Base-by-base conservation (phyloP, 2,329 filamentous ascomycete genomes). In the Colletotrichum sp. region DNA sequence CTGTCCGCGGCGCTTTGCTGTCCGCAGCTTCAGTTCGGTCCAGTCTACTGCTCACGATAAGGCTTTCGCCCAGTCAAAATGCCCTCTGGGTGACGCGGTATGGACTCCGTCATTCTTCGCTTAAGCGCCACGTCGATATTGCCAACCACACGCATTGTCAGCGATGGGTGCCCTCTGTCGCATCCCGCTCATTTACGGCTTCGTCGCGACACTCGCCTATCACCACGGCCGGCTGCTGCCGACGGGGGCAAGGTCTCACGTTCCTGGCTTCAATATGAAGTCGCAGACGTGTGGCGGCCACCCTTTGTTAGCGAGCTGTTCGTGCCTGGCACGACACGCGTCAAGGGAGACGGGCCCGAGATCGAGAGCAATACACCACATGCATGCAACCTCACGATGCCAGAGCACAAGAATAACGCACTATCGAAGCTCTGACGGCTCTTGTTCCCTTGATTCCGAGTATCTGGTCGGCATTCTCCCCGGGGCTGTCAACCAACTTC, bases 401-500 rank as follows among this genome's bases (percentile, higher is more conserved):
- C 24, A 18, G 55, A 52, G 15, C 8, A 59, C 28, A 39, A 52
- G 49, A 13, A 44, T 6, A 55, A 16, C 34, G 36, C 30, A 12
- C 26, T 18, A 18, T 6, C 24, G 44, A 52, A 32, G 15, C 59
- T 13, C 21, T 39, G 39, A 21, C 70, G 74, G 74, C 70, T 73
- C 10, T 16, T 10, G 16, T 69, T 76, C 71, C 74, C 74, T 76
- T 18, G n/a, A 52, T 76, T 65, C 74, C 74, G 70, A 60, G 16
- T n/a, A 65, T 15, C 74, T 76, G 26, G 39, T 74, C 70, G 65
- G 71, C 28, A 65, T 34, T 55, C 44, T 26, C 39, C 18, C 73
- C 73, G 73, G 57, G 16, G 28, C 21, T 65, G 21, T 30, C 13
- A 21, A n/a, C n/a, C 28, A 55, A 57, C 57, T 28, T 72, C 34